Conservation (phyloP, 140 eudicot species). For the Bidens hawaiensis region DNA sequence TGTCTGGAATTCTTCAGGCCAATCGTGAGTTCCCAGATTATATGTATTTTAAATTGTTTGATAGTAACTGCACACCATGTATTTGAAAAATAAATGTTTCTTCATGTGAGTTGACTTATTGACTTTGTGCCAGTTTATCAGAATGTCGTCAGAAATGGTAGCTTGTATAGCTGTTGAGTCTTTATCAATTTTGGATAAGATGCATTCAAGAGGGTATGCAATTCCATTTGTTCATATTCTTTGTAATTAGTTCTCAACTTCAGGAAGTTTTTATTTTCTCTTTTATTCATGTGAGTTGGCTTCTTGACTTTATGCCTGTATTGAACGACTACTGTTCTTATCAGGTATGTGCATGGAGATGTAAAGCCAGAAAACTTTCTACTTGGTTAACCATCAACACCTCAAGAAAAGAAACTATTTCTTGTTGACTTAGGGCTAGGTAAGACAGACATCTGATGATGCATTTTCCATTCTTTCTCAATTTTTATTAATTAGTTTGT, state of each 20-base stretch:
- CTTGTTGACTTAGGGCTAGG: constrained; percentile 81
- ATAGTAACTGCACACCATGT: too few species aligned
- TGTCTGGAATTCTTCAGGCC: constrained; percentile 68
- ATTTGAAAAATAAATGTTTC: too few species aligned
- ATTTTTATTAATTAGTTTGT: neutral
- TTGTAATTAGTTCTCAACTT: neutral
- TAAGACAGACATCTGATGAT: constrained; percentile 15
- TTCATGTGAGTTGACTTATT: neutral
- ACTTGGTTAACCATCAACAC: constrained; percentile 69
- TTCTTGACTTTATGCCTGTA: neutral
- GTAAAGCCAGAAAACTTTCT: constrained; percentile 82
- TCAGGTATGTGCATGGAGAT: constrained; percentile 75
- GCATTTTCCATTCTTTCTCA: neutral
- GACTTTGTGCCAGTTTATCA: constrained; percentile 16
- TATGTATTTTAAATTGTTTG: too few species aligned
- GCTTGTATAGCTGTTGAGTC: constrained; percentile 84
- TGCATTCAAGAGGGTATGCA: constrained; percentile 71
- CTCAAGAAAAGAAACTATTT: constrained; percentile 70
- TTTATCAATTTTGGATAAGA: constrained; percentile 64
- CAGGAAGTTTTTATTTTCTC: neutral
- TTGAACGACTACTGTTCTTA: neutral
- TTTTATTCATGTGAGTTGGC: too few species aligned
- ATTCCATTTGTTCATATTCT: neutral
- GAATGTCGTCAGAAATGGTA: constrained; percentile 82
- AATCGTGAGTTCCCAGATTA: constrained; percentile 54